These are phyloP conservation scores for Flaveria robusta DNA, from an alignment of 129 eudicot species.

Conservation along the genomic window DNA sequence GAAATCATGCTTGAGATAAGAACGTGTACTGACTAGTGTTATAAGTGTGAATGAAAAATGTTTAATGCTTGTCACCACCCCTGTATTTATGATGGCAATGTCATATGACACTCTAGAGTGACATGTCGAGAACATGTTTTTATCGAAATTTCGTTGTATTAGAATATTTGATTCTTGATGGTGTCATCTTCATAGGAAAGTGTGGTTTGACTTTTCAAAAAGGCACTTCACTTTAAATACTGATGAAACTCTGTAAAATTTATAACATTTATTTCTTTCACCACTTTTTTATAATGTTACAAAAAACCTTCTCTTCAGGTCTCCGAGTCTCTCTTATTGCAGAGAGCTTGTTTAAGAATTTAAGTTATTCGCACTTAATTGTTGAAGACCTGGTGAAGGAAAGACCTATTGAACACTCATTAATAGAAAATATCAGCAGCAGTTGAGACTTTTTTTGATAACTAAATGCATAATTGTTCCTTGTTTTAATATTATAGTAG, in stretches of 20 bases:
- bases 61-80: conserved; percentile 9
- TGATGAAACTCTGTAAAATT: conserved; percentile 7
- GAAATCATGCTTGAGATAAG: conserved; percentile 23
- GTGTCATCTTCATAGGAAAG: conserved; percentile 9
- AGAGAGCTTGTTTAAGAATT: conserved; percentile 4
- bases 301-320: background rate
- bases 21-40: conserved; percentile 18
- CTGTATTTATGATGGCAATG: conserved; percentile 26
- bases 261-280: background rate
- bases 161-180: conserved; percentile 7
- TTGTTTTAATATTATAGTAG: background rate
- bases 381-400: background rate
- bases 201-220: conserved; percentile 9
- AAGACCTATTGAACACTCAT: background rate
- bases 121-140: background rate
- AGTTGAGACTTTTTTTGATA: background rate
- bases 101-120: conserved; percentile 28
- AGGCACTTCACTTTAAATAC: conserved; percentile 15
- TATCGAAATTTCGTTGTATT: conserved; percentile 2
- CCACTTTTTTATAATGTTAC: background rate
- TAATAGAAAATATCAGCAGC: background rate
- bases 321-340: background rate
- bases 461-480: background rate
- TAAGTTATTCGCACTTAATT: background rate
- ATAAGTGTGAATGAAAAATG: conserved; percentile 7